phyloP scores from a whole-genome alignment of 2,329 filamentous ascomycete genomes.

The Talaromyces funiculosus region DNA sequence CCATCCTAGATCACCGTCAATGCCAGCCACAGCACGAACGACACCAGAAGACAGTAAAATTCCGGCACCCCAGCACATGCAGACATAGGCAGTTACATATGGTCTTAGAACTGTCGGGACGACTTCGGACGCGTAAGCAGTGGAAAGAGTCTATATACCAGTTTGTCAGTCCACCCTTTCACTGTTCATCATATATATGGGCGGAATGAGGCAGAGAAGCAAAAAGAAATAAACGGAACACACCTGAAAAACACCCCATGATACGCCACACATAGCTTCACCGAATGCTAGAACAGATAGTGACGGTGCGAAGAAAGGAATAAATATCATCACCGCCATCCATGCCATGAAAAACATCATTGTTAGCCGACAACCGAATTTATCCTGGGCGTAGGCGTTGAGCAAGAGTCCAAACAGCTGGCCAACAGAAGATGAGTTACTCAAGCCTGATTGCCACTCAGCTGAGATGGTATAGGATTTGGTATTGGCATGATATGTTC shows the following conservation, averaged over 20 bases:
- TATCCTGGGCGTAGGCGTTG: conserved; percentile 47
- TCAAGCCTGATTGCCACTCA: conserved; percentile 41
- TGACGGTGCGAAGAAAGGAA: conserved; percentile 48
- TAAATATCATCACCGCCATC: conserved; percentile 44
- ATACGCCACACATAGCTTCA: conserved; percentile 45
- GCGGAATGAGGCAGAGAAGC: neutral
- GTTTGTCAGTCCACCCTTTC: conserved; percentile 20
- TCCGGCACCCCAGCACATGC: conserved; percentile 44
- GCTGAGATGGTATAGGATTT: conserved; percentile 2
- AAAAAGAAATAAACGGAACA: neutral
- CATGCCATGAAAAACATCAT: conserved; percentile 44
- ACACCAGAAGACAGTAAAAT: conserved; percentile 49
- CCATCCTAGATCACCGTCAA: conserved; percentile 47
- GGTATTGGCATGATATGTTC: neutral
- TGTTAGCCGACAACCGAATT: conserved; percentile 48
- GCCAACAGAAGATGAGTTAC: conserved; percentile 39
- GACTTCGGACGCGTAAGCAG: conserved; percentile 44
- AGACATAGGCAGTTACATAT: conserved; percentile 44
- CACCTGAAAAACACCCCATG: conserved; percentile 14
- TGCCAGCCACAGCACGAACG: conserved; percentile 43
- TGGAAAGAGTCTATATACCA: conserved; percentile 46
- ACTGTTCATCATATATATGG: neutral
- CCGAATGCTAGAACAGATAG: conserved; percentile 44
- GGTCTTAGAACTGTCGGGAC: conserved; percentile 41
- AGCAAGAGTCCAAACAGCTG: conserved; percentile 48